phyloP scores from a whole-genome alignment of 2,329 filamentous ascomycete genomes.

The Colletotrichum orchidophilum region DNA sequence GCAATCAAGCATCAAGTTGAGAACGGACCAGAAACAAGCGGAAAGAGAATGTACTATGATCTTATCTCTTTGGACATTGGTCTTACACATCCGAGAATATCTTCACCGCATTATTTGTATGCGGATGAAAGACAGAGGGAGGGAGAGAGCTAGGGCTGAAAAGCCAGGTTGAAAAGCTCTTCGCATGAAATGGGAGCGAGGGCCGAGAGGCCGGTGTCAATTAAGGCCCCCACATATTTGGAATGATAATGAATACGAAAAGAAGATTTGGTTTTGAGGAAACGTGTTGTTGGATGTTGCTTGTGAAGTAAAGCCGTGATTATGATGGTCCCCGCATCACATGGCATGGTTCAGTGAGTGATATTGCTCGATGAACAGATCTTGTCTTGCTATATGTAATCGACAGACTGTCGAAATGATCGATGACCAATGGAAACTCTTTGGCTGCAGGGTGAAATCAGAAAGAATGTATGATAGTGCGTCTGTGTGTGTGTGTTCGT shows the following conservation, averaged over 20 bases:
- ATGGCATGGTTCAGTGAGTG: background rate
- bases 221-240: background rate
- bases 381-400: too few relatives aligned
- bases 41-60: conserved; percentile 25
- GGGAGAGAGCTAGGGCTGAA: conserved; percentile 8
- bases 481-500: background rate
- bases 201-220: conserved; percentile 16
- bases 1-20: background rate
- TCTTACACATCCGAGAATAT: conserved; percentile 13
- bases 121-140: conserved; percentile 1
- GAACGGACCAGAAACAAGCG: conserved; percentile 15
- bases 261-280: background rate
- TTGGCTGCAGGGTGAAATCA: background rate
- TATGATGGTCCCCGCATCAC: too few relatives aligned
- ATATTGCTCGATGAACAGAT: background rate
- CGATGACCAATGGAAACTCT: too few relatives aligned
- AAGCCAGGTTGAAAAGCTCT: background rate
- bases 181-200: background rate
- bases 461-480: background rate
- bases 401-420: too few relatives aligned
- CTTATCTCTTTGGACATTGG: conserved; percentile 19
- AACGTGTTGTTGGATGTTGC: background rate
- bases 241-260: conserved; percentile 33
- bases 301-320: background rate
- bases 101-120: background rate